These are phyloP conservation scores for Carex littledalei DNA, from an alignment of 176 grass and related monocot genomes.

Conservation along the genomic window DNA sequence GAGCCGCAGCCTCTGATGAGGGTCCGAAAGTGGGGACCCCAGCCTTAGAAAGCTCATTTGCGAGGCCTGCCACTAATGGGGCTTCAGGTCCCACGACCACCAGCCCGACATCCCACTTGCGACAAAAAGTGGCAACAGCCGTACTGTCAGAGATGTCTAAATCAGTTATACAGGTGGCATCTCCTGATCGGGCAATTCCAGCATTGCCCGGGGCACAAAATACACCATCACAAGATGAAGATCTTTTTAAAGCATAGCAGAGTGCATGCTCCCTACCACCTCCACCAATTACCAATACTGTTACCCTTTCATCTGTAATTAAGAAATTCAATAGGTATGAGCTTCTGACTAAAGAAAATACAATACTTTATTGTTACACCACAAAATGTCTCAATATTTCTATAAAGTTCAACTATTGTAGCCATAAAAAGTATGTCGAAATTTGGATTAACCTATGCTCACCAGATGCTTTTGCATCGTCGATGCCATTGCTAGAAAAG, in stretches of 20 bases:
- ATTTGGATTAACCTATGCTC: not conserved
- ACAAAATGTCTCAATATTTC: not conserved
- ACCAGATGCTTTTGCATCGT: conserved; percentile 15
- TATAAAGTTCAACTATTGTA: not conserved
- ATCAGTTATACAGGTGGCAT: conserved; percentile 50
- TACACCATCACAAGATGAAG: conserved; percentile 58
- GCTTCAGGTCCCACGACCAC: conserved; percentile 84
- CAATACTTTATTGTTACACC: not conserved
- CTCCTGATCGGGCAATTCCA: conserved; percentile 59
- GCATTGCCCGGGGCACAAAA: conserved; percentile 76
- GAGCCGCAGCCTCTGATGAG: conserved; percentile 62
- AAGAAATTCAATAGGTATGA: not conserved
- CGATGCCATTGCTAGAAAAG: not conserved
- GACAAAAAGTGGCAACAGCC: conserved; percentile 53
- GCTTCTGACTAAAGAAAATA: not conserved
- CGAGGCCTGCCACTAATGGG: conserved; percentile 66
- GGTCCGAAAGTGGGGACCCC: conserved; percentile 68
- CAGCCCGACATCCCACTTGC: conserved; percentile 47
- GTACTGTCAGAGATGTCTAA: conserved; percentile 45
- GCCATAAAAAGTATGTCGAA: not conserved
- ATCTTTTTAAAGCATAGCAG: conserved; percentile 61
- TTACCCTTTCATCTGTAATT: conserved; percentile 41
- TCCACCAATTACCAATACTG: conserved; percentile 64
- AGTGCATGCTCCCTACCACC: conserved; percentile 89
- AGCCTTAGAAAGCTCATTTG: conserved; percentile 49